Evolutionary conservation across 1,284 basidiomycete genomes (phyloP), one percentile per base, ranked within the genome.

Genomic region (Cryptococcus sp.): DNA sequence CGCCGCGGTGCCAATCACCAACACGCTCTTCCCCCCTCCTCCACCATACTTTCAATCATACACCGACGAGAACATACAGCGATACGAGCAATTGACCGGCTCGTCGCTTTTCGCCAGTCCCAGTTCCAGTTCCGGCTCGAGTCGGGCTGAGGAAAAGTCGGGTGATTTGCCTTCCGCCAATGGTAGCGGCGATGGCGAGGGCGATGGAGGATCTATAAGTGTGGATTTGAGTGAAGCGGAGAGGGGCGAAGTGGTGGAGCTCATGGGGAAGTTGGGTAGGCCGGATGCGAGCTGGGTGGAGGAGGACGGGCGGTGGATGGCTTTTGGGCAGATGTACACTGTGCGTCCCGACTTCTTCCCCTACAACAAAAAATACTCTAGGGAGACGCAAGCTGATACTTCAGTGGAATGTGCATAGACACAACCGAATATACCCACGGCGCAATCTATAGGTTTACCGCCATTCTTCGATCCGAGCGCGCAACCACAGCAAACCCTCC

Each of bases 1-100:
- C 40, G 60, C 50, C 40, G 64, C 56, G 50, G 53, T 68, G 1
- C 70, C 68, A 16, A 73, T 77, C 23, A 72, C 75, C 27, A 78
- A 78, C 57, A 76, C 74, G 8, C 68, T 78, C 58, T 78, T 76
- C 54, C 76, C 76, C 0, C 76, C 76, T 5, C 76, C 76, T 6
- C 76, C 76, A 0, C 60, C 59, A 4, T 74, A 68, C 65, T 78
- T 70, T 62, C 71, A 71, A 50, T 61, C 63, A 11, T 77, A 60
- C 60, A 73, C 73, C 4, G 50, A 66, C 11, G 65, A 57, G 3
- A 65, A 66, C 27, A 48, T 73, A 1, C 53, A 54, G 15, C 62
- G 67, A 38, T 63, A 66, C 42, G 63, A 69, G 5, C 42, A 56
- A 38, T 53, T 70, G 10, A 53, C 56, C 5, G 65, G 65, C 15